Conservation (phyloP, 176 grass and related monocot species). For the Aegilops sharonensis region DNA sequence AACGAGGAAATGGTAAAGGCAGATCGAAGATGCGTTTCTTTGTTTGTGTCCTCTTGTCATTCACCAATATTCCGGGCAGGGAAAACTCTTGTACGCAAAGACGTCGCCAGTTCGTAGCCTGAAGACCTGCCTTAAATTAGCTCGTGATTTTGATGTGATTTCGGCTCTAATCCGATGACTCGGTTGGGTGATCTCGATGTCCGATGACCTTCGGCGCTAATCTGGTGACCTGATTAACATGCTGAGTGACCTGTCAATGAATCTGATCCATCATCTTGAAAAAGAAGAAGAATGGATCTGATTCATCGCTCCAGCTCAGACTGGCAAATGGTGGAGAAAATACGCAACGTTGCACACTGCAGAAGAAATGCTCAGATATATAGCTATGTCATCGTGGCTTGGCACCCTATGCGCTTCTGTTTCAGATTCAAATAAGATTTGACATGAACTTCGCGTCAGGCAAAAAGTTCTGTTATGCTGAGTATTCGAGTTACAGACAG, state of each 20-base stretch:
- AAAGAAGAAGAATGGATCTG: too few species aligned
- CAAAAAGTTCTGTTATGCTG: too few species aligned
- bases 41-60: neutral
- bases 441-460: neutral
- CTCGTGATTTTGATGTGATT: neutral
- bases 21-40: neutral
- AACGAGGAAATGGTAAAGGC: too few species aligned
- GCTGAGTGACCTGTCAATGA: neutral
- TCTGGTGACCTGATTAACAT: neutral
- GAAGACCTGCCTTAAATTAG: neutral
- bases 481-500: constrained; percentile 11
- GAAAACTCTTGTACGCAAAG: neutral
- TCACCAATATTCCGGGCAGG: neutral
- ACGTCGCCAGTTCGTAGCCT: neutral
- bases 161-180: neutral
- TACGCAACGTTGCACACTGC: neutral
- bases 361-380: neutral
- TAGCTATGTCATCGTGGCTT: neutral
- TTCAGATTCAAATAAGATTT: neutral
- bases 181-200: neutral
- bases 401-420: neutral
- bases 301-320: too few species aligned
- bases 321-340: neutral
- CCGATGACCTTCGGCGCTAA: neutral
- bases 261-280: neutral